phyloP scores from a whole-genome alignment of 148 eudicot species.

The Chenopodium formosanum region DNA sequence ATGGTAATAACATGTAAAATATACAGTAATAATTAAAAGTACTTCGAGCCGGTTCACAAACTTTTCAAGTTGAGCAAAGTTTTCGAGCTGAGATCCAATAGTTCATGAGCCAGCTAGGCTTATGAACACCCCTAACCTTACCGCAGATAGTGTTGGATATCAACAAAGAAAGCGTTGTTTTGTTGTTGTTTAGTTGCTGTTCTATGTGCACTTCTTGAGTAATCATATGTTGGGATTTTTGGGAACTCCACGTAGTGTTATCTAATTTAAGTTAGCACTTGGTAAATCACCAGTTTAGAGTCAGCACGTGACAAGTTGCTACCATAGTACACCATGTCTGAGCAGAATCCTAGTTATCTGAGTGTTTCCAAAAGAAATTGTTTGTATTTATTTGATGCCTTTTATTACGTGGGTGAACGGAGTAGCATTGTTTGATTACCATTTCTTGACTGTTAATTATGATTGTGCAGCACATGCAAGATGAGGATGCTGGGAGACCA shows the following conservation, averaged over 20 bases:
- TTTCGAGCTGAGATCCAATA: no score
- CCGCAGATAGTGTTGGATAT: neutral
- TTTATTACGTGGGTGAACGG: neutral
- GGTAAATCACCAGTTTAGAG: neutral
- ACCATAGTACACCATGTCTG: neutral
- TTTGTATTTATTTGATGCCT: neutral
- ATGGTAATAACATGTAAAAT: neutral
- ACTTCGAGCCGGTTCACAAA: no score
- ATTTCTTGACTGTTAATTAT: conserved; percentile 18
- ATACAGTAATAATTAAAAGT: no score
- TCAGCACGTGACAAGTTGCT: neutral
- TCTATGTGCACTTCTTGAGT: neutral
- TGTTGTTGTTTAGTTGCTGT: no score
- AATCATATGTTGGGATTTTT: no score
- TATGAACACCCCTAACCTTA: neutral
- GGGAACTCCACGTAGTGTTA: no score
- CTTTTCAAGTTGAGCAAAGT: no score
- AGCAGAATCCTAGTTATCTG: neutral
- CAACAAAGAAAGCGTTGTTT: neutral
- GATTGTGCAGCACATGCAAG: conserved; percentile 75
- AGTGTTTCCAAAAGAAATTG: neutral
- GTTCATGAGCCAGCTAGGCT: no score
- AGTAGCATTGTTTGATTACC: neutral
- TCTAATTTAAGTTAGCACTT: neutral
- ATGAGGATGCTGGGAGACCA: conserved; percentile 83